Conservation (phyloP, 2,329 filamentous ascomycete species). For the Daldinia eschscholtzii region DNA sequence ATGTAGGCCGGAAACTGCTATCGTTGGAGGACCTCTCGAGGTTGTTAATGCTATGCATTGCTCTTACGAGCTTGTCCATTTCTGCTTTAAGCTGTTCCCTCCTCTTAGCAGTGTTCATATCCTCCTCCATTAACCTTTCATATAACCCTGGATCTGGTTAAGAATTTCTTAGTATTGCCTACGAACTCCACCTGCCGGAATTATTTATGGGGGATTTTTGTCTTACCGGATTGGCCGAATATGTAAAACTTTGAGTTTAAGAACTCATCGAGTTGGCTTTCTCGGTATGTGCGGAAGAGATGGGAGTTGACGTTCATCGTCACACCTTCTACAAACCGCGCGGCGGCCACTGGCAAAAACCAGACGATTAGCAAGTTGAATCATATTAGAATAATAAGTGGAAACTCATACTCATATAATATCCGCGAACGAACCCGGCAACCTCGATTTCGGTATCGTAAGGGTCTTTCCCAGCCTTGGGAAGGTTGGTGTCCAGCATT, state of each 20-base stretch:
- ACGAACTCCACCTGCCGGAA: neutral
- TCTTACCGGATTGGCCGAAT: slow-evolving; percentile 48
- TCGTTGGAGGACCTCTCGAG: slow-evolving; percentile 56
- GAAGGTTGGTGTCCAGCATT: slow-evolving; percentile 57
- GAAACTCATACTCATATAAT: slow-evolving; percentile 67
- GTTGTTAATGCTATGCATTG: slow-evolving; percentile 60
- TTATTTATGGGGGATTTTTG: neutral
- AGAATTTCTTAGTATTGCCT: slow-evolving; percentile 18
- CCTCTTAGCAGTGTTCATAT: slow-evolving; percentile 57
- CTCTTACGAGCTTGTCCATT: slow-evolving; percentile 61
- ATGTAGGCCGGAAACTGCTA: slow-evolving; percentile 27
- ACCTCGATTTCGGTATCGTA: slow-evolving; percentile 72
- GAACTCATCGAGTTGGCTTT: slow-evolving; percentile 44
- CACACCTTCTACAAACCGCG: slow-evolving; percentile 71
- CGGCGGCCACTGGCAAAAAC: slow-evolving; percentile 63
- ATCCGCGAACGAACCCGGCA: slow-evolving; percentile 73
- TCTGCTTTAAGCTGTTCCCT: slow-evolving; percentile 60
- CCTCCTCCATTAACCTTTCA: slow-evolving; percentile 63
- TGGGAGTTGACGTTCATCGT: slow-evolving; percentile 51
- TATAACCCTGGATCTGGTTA: slow-evolving; percentile 53
- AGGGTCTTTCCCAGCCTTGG: slow-evolving; percentile 67
- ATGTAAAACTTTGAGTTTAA: slow-evolving; percentile 49
- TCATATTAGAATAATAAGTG: neutral
- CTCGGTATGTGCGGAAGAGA: slow-evolving; percentile 48
- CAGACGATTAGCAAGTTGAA: slow-evolving; percentile 15